Evolutionary conservation across 306 rosid species (phyloP).

Genomic region (Fragaria iinumae): DNA sequence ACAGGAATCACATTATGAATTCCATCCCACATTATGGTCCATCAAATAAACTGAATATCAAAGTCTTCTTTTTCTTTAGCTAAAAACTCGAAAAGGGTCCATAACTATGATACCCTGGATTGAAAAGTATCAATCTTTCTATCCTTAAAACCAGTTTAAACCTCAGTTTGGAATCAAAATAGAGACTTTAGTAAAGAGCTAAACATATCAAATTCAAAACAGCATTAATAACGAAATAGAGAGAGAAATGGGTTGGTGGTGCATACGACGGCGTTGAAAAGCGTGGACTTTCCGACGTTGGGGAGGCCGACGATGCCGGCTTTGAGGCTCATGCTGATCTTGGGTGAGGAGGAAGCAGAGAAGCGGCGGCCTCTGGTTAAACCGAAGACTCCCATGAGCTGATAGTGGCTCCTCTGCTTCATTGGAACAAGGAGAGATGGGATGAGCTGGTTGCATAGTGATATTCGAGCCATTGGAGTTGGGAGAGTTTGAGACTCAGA

Average conservation of each 20-base stretch:
- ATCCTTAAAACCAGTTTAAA: background rate
- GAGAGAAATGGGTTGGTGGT: background rate
- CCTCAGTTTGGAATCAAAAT: background rate
- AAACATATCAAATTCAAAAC: background rate
- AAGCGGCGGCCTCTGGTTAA: conserved; percentile 40
- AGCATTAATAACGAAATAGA: conserved; percentile 6
- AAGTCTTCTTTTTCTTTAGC: background rate
- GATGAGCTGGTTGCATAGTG: conserved; percentile 25
- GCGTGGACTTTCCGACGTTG: conserved; percentile 94
- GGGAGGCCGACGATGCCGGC: conserved; percentile 99
- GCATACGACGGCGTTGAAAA: conserved; percentile 93
- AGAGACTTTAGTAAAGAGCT: background rate
- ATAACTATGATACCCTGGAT: background rate
- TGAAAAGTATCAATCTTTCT: background rate
- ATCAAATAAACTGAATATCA: background rate
- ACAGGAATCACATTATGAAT: background rate
- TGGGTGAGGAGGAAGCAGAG: conserved; percentile 61
- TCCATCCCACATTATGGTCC: conserved; percentile 11
- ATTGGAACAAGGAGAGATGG: conserved; percentile 48
- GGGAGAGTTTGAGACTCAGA: background rate
- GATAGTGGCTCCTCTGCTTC: conserved; percentile 48
- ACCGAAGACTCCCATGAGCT: conserved; percentile 30
- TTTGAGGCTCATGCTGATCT: conserved; percentile 86
- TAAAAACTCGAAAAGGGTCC: background rate
- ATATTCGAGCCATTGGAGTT: conserved; percentile 34